phyloP scores from a whole-genome alignment of 1,284 basidiomycete species.

The Chondrostereum purpureum region DNA sequence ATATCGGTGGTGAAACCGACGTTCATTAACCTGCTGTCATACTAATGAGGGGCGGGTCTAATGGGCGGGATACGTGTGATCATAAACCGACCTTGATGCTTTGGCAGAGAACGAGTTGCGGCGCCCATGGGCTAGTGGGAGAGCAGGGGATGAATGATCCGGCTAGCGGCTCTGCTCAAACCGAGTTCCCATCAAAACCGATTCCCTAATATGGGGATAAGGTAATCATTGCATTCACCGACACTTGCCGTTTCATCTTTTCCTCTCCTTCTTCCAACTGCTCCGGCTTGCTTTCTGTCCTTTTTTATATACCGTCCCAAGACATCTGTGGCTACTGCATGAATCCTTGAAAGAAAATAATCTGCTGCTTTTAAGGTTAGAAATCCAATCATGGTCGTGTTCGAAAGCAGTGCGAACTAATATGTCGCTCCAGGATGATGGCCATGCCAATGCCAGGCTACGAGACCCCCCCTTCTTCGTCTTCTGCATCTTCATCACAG shows the following conservation, averaged over 20 bases:
- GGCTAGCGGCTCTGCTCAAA: neutral
- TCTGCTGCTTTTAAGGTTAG: too few relatives aligned
- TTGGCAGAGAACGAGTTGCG: too few relatives aligned
- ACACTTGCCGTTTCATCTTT: neutral
- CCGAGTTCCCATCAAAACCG: neutral
- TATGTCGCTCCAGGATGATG: neutral
- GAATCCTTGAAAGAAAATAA: neutral
- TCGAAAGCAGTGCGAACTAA: too few relatives aligned
- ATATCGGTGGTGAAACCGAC: too few relatives aligned
- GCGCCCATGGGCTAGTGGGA: too few relatives aligned
- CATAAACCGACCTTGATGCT: too few relatives aligned
- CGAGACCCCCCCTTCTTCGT: neutral
- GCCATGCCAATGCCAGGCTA: neutral
- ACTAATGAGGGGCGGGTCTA: too few relatives aligned
- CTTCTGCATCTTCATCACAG: neutral
- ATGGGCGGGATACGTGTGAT: too few relatives aligned
- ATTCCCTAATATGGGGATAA: neutral
- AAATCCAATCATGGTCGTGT: too few relatives aligned
- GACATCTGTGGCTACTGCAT: too few relatives aligned
- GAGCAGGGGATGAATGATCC: neutral
- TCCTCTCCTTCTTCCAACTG: neutral
- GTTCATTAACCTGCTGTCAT: too few relatives aligned
- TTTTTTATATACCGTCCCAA: too few relatives aligned
- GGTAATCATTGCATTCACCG: neutral
- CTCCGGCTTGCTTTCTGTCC: neutral